Percentiles rank a stretch among this genome's conserved stretches.
These are phyloP conservation scores for Phoenix roebelenii DNA, from an alignment of 176 grass and related monocot genomes.

Conservation along the genomic window DNA sequence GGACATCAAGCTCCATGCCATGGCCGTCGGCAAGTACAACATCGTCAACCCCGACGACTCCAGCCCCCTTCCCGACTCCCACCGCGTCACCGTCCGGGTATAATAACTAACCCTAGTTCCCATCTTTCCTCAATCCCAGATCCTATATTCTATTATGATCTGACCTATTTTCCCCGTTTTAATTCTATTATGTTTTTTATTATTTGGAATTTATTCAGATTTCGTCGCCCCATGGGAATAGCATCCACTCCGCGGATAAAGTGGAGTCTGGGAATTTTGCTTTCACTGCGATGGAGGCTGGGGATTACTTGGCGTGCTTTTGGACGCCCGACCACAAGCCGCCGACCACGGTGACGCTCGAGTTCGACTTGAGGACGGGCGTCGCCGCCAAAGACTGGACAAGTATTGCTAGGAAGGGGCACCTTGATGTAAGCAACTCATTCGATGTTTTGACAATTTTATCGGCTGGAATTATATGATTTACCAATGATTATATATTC, in stretches of 20 bases:
- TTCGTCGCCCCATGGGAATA: constrained; percentile 89
- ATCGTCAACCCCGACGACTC: constrained; percentile 57
- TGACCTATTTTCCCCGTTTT: no score
- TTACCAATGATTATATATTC: not conserved
- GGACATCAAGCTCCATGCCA: constrained; percentile 80
- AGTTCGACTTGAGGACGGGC: constrained; percentile 91
- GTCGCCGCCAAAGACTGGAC: constrained; percentile 79
- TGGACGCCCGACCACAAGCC: constrained; percentile 77
- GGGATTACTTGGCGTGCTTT: constrained; percentile 92
- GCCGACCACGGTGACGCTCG: constrained; percentile 38
- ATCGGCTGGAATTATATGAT: not conserved
- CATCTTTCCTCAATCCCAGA: no score
- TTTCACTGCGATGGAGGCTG: constrained; percentile 66
- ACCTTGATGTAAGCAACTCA: constrained; percentile 67
- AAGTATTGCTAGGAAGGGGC: constrained; percentile 86
- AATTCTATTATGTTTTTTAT: no score
- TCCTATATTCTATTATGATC: no score
- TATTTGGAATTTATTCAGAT: constrained; percentile 29
- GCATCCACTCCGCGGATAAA: constrained; percentile 77
- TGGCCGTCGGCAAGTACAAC: constrained; percentile 87
- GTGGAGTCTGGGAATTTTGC: constrained; percentile 82
- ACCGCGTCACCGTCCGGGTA: constrained; percentile 86
- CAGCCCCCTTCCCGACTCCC: constrained; percentile 60
- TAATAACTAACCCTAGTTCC: not conserved
- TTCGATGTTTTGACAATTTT: not conserved